A percentile compares a stretch with the other conserved stretches of the same genome.
Evolutionary conservation across 2,329 filamentous ascomycete genomes (phyloP).

Genomic region (Pestalotiopsis sp.): DNA sequence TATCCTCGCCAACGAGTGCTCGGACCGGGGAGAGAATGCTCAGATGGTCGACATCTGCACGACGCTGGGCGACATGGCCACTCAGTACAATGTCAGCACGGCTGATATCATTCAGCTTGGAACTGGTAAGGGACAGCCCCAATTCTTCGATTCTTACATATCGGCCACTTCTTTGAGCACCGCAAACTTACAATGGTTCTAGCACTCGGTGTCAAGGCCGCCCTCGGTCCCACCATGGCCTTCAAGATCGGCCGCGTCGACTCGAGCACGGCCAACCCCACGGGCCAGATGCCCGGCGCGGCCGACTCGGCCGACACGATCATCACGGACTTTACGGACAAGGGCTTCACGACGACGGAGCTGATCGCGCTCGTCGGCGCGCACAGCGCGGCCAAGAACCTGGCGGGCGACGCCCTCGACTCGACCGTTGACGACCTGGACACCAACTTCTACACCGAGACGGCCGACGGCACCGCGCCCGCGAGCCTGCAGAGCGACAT

Average conservation of each 20-base stretch:
- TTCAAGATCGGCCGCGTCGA: constrained; percentile 30
- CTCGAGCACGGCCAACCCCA: constrained; percentile 21
- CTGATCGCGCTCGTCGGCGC: constrained; percentile 29
- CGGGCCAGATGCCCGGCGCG: constrained; percentile 22
- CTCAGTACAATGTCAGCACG: constrained; percentile 24
- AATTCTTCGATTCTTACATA: too few relatives aligned
- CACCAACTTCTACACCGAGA: constrained; percentile 29
- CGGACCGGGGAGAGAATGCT: constrained; percentile 26
- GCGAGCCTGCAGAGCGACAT: constrained; percentile 27
- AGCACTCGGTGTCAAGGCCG: constrained; percentile 28
- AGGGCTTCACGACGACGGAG: constrained; percentile 26
- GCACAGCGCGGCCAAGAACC: constrained; percentile 28
- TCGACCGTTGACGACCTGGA: constrained; percentile 24
- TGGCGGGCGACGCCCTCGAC: constrained; percentile 25
- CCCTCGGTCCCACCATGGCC: constrained; percentile 22
- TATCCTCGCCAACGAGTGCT: constrained; percentile 30
- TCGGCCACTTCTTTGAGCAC: background rate
- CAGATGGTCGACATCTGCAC: constrained; percentile 28
- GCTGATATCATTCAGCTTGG: constrained; percentile 33
- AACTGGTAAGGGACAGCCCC: constrained; percentile 23
- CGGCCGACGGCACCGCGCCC: constrained; percentile 22
- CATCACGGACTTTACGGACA: constrained; percentile 23
- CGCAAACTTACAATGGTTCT: background rate
- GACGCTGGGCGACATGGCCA: constrained; percentile 24
- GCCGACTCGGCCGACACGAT: constrained; percentile 19